phyloP scores from a whole-genome alignment of 2,329 filamentous ascomycete genomes.

The Conoideocrella luteorostrata region DNA sequence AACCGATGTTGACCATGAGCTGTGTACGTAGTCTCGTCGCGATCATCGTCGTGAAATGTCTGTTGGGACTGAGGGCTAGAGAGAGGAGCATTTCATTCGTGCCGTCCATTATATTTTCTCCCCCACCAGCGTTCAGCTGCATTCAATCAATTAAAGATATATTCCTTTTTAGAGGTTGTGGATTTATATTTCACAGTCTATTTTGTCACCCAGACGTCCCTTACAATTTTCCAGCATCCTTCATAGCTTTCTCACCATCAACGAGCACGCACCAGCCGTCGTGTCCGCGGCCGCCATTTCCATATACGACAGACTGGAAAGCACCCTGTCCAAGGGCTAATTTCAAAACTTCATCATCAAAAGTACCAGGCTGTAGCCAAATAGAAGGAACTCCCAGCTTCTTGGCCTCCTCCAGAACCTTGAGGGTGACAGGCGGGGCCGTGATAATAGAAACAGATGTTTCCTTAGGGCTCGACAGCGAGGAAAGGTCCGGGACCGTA shows the following conservation, averaged over 20 bases:
- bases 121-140: too few species aligned
- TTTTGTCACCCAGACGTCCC: too few species aligned
- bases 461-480: constrained; percentile 58
- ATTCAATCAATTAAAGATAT: too few species aligned
- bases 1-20: too few species aligned
- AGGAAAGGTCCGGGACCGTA: constrained; percentile 59
- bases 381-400: constrained; percentile 65
- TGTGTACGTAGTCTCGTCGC: too few species aligned
- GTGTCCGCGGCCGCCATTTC: constrained; percentile 54
- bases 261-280: constrained; percentile 88
- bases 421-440: constrained; percentile 68
- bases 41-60: too few species aligned
- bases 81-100: too few species aligned
- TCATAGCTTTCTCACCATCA: constrained; percentile 64
- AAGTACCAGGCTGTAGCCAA: constrained; percentile 89
- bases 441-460: constrained; percentile 85
- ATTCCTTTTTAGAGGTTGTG: too few species aligned
- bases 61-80: too few species aligned
- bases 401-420: constrained; percentile 71
- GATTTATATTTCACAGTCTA: too few species aligned
- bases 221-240: constrained; percentile 47
- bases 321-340: constrained; percentile 54
- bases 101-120: too few species aligned
- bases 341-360: constrained; percentile 65
- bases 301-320: constrained; percentile 66